Percentiles rank a stretch among this genome's conserved stretches.
Evolutionary conservation across 352 stramenopile species (phyloP).

Genomic region (Globisporangium irregulare): DNA sequence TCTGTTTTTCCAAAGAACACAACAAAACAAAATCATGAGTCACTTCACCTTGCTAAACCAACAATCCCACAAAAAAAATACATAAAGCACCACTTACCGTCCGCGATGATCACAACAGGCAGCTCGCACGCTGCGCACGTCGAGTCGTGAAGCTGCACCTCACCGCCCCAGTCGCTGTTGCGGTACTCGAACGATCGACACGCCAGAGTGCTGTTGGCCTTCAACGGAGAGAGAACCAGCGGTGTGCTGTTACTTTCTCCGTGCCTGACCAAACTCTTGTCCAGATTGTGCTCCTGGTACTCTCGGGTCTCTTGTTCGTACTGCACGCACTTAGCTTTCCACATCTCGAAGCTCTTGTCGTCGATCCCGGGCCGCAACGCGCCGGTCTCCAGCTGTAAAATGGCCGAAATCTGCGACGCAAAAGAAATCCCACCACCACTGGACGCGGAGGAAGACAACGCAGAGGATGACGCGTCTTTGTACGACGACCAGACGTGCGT

Average conservation of each 20-base stretch:
- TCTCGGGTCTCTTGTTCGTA: constrained; percentile 36
- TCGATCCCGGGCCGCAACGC: constrained; percentile 38
- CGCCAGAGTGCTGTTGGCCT: constrained; percentile 21
- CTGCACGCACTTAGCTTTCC: constrained; percentile 52
- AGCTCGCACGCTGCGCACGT: constrained; percentile 72
- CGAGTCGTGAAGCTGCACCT: constrained; percentile 83
- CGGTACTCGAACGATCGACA: constrained; percentile 71
- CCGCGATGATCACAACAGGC: constrained; percentile 75
- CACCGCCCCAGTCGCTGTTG: constrained; percentile 85
- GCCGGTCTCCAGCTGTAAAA: constrained; percentile 64
- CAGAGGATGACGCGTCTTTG: constrained; percentile 44
- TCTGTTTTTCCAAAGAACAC: constrained; percentile 27
- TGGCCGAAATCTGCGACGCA: constrained; percentile 61
- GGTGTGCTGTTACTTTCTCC: neutral
- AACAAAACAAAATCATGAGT: neutral
- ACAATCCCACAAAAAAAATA: constrained; percentile 4
- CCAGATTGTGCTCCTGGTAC: constrained; percentile 10
- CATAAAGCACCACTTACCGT: constrained; percentile 39
- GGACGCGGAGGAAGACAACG: neutral
- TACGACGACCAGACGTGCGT: constrained; percentile 81
- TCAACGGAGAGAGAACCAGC: neutral
- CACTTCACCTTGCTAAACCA: neutral
- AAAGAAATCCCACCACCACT: constrained; percentile 49
- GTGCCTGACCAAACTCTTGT: neutral
- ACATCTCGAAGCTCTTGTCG: constrained; percentile 45